Evolutionary conservation across 2,329 filamentous ascomycete genomes (phyloP), one percentile per base, ranked within the genome.

Genomic region (Sphaerulina musiva): DNA sequence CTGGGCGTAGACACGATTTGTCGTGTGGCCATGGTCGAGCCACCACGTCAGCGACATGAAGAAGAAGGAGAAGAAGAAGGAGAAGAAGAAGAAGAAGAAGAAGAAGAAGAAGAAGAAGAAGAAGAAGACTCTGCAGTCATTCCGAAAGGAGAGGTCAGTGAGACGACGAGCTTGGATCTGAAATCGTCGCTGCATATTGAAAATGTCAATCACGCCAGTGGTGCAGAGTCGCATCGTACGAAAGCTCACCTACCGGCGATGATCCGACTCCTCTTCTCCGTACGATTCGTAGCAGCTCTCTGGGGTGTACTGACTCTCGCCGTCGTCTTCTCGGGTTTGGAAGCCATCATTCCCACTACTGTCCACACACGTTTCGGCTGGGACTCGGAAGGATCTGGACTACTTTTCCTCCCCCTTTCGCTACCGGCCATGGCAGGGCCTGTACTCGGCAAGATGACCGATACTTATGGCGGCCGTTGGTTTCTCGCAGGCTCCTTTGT

Each of bases 341-440:
- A 62, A 36, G 55, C 61, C 2, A 51, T 59, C 7, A 44, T 64
- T 1, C 61, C 62, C 4, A 44, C 63, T 10, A 38, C 48, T 20
- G 53, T 60, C 4, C 23, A 55, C 32, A 39, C 49, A 14, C 43
- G 56, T 7, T 63, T 64, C 23, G 58, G 53, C 50, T 64, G 61
- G 61, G 42, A 53, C 44, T 48, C 58, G 8, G 54, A 53, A 10
- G 57, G 55, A 3, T 54, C 53, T 12, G 61, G 61, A 7, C 53
- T 61, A 8, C 52, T 62, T 23, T 63, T 63, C 55, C 31, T 64
- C 8, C 59, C 59, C 2, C 50, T 64, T 6, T 52, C 58, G 4
- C 9, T 59, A 3, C 62, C 61, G 42, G 50, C 59, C 6, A 50
- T 64, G 2, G 43, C 60, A 12, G 62, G 62, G 14, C 14, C 14